These are phyloP conservation scores for Abelmoschus esculentus DNA, from an alignment of 345 rosid genomes.

Conservation along the genomic window DNA sequence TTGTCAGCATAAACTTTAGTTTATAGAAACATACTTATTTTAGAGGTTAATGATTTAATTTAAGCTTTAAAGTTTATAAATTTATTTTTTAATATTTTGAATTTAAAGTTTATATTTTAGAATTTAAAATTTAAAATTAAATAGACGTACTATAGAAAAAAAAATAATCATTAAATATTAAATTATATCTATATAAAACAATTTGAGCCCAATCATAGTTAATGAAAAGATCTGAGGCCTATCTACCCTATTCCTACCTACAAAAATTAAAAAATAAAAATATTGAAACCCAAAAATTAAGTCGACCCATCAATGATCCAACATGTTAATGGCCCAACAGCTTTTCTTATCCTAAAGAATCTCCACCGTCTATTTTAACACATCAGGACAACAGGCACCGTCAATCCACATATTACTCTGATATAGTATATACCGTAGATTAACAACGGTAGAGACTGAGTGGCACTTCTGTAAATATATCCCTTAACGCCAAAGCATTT, in stretches of 20 bases:
- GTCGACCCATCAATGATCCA: background rate
- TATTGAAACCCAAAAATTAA: background rate
- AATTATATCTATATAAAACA: too few species aligned
- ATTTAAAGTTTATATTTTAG: too few species aligned
- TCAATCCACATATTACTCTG: background rate
- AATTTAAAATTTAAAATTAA: too few species aligned
- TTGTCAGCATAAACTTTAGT: too few species aligned
- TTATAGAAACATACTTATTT: too few species aligned
- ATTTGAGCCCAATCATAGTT: background rate
- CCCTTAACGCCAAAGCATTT: background rate
- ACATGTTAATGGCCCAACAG: background rate
- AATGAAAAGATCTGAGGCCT: background rate
- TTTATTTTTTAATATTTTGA: too few species aligned
- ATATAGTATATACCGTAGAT: background rate
- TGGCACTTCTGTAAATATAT: conserved; percentile 13
- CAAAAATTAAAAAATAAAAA: background rate
- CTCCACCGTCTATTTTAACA: background rate
- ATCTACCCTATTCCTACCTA: background rate
- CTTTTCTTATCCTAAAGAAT: background rate
- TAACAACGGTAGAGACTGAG: background rate
- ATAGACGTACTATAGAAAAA: too few species aligned
- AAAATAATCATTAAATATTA: too few species aligned
- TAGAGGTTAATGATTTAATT: too few species aligned
- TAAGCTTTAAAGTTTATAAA: too few species aligned
- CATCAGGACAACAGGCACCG: background rate